Evolutionary conservation across 192 early-diverging fungal species (phyloP), one percentile per base, ranked within the genome.

Genomic region (Funneliformis geosporum): DNA sequence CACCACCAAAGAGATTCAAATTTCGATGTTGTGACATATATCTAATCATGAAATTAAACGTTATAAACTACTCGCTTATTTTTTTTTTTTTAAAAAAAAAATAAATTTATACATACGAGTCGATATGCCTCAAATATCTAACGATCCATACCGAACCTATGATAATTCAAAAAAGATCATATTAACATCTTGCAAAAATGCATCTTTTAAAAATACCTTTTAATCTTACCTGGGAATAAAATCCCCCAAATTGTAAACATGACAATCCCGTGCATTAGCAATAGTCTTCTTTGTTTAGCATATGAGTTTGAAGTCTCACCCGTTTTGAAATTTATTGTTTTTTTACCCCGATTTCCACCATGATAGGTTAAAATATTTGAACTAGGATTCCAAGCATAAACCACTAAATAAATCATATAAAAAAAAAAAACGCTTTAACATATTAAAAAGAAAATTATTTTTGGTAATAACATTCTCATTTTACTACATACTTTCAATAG

Each of bases 1-100:
- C 21, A 1, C 79, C 79, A 5, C 75, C 75, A 40, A 80, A 14
- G 5, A 80, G 27, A 28, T 80, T 80, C 8, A 80, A 27, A 79
- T 78, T 55, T 55, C 50, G 50, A 55, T 55, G 50, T 55, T 55
- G 50, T 0, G 50, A 18, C 50, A 55, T 55, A 55, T 55, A 55
- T 21, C 50, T 55, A 1, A 55, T 55, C 50, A 55, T 0, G 33
- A 33, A 33, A 33, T 33, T 33, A 33, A 33, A 55, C 50, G 10
- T 16, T 5, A 18, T 55, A 21, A 55, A 55, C 18, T 6, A 21
- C 0, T 5, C 2, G 9, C 18, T 55, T 55, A 21, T 50, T 50
- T 47, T 47, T 47, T 47, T 47, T 47, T 44, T 44, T 44, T 44
- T 21, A 21, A 18, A 0, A 55, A 21, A 55, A 21, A 12, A 55